These are phyloP conservation scores for Boletus reticulatus DNA, from an alignment of 768 basidiomycete species.

Conservation along the genomic window DNA sequence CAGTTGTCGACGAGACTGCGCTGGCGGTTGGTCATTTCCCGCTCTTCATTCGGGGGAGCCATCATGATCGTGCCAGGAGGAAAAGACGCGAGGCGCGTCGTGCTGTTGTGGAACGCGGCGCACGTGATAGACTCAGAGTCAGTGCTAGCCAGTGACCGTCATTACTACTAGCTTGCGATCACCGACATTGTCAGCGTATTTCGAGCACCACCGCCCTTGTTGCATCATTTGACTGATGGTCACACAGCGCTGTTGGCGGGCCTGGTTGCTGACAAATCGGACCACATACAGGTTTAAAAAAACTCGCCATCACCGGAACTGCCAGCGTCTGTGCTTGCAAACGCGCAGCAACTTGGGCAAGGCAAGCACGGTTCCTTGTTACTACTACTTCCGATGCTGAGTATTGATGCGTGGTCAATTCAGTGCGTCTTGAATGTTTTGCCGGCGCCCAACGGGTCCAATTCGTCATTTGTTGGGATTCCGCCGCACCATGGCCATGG, in stretches of 20 bases:
- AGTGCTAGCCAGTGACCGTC: no score
- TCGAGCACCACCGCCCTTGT: constrained; percentile 15
- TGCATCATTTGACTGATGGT: constrained; percentile 9
- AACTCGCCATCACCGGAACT: not conserved
- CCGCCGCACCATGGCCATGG: constrained; percentile 29
- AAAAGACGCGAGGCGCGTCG: constrained; percentile 6
- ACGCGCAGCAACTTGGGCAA: not conserved
- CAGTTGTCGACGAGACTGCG: constrained; percentile 65
- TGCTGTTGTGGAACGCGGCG: constrained; percentile 13
- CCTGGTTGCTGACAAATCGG: constrained; percentile 14
- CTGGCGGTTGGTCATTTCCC: constrained; percentile 47
- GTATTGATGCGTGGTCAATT: constrained; percentile 19
- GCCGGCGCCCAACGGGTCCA: constrained; percentile 18
- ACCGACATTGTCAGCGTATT: not conserved
- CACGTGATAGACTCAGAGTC: constrained; percentile 18
- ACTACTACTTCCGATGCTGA: constrained; percentile 12
- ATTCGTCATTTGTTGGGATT: constrained; percentile 16
- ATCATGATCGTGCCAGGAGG: not conserved
- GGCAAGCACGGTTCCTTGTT: constrained; percentile 12
- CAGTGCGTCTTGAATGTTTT: constrained; percentile 26
- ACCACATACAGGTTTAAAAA: not conserved
- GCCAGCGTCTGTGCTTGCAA: not conserved
- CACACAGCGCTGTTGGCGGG: not conserved
- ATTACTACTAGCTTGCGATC: not conserved
- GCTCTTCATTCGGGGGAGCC: constrained; percentile 28